These are phyloP conservation scores for Paxillus rubicundulus DNA, from an alignment of 768 basidiomycete genomes.

Conservation along the genomic window DNA sequence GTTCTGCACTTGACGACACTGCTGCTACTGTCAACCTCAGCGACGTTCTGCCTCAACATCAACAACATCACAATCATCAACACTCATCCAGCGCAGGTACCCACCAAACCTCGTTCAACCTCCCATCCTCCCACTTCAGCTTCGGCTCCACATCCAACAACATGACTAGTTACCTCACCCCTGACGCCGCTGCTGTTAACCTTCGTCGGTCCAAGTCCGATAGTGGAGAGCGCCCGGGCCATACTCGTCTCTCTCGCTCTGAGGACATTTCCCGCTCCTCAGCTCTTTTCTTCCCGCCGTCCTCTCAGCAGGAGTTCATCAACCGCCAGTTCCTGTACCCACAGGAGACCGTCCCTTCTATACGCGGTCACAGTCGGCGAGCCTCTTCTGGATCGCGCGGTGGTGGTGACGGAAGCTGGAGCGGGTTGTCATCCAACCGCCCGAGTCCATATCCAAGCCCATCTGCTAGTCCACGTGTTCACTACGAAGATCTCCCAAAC, in stretches of 20 bases:
- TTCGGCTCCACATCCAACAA: conserved; percentile 35
- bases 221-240: conserved; percentile 36
- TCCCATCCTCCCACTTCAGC: conserved; percentile 32
- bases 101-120: conserved; percentile 29
- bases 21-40: conserved; percentile 27
- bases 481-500: conserved; percentile 49
- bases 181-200: conserved; percentile 27
- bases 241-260: conserved; percentile 54
- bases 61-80: conserved; percentile 24
- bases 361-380: conserved; percentile 43
- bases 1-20: conserved; percentile 40
- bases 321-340: conserved; percentile 44
- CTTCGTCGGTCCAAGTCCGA: conserved; percentile 56
- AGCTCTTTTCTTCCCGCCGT: conserved; percentile 31
- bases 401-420: conserved; percentile 30
- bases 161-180: conserved; percentile 40
- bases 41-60: conserved; percentile 29
- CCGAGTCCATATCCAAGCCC: conserved; percentile 68
- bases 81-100: conserved; percentile 23
- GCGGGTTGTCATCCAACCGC: conserved; percentile 38
- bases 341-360: conserved; percentile 34
- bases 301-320: conserved; percentile 43
- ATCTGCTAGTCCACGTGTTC: conserved; percentile 57
- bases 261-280: conserved; percentile 52
- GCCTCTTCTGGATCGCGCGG: conserved; percentile 40